These are phyloP conservation scores for Lyophyllum shimeji DNA, from an alignment of 768 basidiomycete genomes.

Conservation along the genomic window DNA sequence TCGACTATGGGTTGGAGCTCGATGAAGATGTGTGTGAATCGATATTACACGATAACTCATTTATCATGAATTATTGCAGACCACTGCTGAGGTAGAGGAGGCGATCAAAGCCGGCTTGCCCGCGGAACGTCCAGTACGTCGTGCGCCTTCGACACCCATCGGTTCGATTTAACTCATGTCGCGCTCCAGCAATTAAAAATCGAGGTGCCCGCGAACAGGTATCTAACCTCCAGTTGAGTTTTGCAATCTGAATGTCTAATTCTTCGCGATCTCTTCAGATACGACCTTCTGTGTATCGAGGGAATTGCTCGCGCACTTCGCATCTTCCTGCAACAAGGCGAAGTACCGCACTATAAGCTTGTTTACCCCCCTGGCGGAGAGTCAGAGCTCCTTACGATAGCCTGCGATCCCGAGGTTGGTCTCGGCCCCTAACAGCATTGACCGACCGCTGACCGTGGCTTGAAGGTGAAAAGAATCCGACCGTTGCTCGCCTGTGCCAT, in stretches of 20 bases:
- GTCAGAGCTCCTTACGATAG: constrained; percentile 62
- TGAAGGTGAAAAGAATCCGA: constrained; percentile 76
- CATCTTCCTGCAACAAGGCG: constrained; percentile 72
- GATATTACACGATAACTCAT: not conserved
- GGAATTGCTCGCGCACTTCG: constrained; percentile 87
- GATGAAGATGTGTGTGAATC: constrained; percentile 84
- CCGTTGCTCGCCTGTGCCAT: constrained; percentile 91
- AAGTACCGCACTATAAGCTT: constrained; percentile 71
- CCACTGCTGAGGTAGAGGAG: constrained; percentile 83
- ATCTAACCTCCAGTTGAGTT: constrained; percentile 2
- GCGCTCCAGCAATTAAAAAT: constrained; percentile 88
- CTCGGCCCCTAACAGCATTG: not conserved
- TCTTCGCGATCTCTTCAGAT: constrained; percentile 49
- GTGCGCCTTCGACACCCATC: not conserved
- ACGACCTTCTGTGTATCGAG: constrained; percentile 96
- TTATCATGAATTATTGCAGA: constrained; percentile 44
- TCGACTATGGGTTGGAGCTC: constrained; percentile 96
- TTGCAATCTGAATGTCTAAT: constrained; percentile 5
- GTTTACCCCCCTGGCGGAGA: constrained; percentile 72
- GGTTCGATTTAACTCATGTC: not conserved
- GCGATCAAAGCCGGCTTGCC: constrained; percentile 82
- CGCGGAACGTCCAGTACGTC: constrained; percentile 75
- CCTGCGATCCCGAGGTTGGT: constrained; percentile 70
- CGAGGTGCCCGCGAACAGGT: constrained; percentile 98
- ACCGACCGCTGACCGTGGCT: not conserved